Percentiles rank a stretch among this genome's conserved stretches.
phyloP scores from a whole-genome alignment of 768 basidiomycete genomes.

The Rhizopogon sp. region DNA sequence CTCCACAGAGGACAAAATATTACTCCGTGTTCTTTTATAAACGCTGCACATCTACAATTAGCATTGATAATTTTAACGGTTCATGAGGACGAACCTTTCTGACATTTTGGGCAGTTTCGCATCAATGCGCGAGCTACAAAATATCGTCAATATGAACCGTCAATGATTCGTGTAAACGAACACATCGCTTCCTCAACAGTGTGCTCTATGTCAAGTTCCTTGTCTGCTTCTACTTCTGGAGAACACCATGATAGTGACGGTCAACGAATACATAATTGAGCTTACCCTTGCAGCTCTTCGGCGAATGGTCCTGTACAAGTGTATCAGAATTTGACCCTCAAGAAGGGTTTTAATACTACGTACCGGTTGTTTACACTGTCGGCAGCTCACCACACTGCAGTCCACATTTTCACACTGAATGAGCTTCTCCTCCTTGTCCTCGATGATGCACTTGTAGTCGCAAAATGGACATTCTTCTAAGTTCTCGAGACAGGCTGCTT shows the following conservation, averaged over 20 bases:
- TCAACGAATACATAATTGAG: not conserved
- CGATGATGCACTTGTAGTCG: slow-evolving; percentile 70
- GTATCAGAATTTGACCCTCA: no score
- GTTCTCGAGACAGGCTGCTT: slow-evolving; percentile 64
- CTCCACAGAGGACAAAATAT: not conserved
- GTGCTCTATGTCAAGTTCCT: slow-evolving; percentile 69
- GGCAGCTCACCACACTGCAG: slow-evolving; percentile 68
- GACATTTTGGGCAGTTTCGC: slow-evolving; percentile 84
- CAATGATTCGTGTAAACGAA: slow-evolving; percentile 25
- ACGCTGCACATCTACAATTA: slow-evolving; percentile 4
- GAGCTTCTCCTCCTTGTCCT: slow-evolving; percentile 51
- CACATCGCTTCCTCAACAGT: slow-evolving; percentile 93
- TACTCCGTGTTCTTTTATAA: slow-evolving; percentile 30
- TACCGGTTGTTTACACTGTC: slow-evolving; percentile 65
- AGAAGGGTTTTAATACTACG: slow-evolving; percentile 13
- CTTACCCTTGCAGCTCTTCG: slow-evolving; percentile 68
- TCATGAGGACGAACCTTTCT: slow-evolving; percentile 50
- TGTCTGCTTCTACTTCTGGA: slow-evolving; percentile 72
- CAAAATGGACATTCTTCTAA: slow-evolving; percentile 85
- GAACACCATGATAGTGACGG: slow-evolving; percentile 1
- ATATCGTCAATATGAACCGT: slow-evolving; percentile 1
- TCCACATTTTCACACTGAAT: slow-evolving; percentile 33
- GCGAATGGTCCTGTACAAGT: slow-evolving; percentile 62
- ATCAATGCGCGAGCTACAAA: slow-evolving; percentile 69
- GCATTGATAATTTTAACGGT: not conserved